Evolutionary conservation across 441 rosid species (phyloP).

Genomic region (Populus tomentosa): DNA sequence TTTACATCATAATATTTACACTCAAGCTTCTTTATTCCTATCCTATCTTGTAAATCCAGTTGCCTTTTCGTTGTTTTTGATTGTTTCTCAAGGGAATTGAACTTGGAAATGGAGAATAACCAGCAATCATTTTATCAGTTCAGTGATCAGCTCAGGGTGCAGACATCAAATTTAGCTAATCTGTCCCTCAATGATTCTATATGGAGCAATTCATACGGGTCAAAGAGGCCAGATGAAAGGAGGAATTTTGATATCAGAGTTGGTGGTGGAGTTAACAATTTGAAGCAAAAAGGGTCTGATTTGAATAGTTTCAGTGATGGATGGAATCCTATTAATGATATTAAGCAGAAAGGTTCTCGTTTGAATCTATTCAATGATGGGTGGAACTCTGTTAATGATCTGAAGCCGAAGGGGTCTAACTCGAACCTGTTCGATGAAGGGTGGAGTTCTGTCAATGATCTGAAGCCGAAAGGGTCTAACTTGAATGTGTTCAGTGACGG

Average conservation of each 20-base stretch:
- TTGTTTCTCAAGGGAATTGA: slow-evolving; percentile 1
- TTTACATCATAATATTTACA: too few species aligned
- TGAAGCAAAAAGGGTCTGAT: slow-evolving; percentile 17
- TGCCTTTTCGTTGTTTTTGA: background rate
- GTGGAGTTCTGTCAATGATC: background rate
- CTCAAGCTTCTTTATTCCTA: background rate
- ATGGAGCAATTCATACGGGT: slow-evolving; percentile 58
- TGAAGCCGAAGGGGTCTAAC: background rate
- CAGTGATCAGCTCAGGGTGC: slow-evolving; percentile 80
- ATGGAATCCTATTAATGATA: slow-evolving; percentile 14
- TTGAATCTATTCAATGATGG: background rate
- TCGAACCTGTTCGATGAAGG: background rate
- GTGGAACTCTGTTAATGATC: background rate
- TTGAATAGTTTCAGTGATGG: slow-evolving; percentile 23
- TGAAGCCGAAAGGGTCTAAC: slow-evolving; percentile 24
- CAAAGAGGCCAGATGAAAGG: slow-evolving; percentile 55
- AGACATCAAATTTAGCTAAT: slow-evolving; percentile 54
- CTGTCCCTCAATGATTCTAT: slow-evolving; percentile 80
- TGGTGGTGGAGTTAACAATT: slow-evolving; percentile 37
- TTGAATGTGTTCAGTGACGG: background rate
- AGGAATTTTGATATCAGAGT: slow-evolving; percentile 67
- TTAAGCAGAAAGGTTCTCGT: background rate
- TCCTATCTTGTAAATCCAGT: background rate
- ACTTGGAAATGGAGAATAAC: slow-evolving; percentile 52
- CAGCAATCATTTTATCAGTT: slow-evolving; percentile 87